These are phyloP conservation scores for Bauhinia variegata DNA, from an alignment of 306 rosid species.

Conservation along the genomic window DNA sequence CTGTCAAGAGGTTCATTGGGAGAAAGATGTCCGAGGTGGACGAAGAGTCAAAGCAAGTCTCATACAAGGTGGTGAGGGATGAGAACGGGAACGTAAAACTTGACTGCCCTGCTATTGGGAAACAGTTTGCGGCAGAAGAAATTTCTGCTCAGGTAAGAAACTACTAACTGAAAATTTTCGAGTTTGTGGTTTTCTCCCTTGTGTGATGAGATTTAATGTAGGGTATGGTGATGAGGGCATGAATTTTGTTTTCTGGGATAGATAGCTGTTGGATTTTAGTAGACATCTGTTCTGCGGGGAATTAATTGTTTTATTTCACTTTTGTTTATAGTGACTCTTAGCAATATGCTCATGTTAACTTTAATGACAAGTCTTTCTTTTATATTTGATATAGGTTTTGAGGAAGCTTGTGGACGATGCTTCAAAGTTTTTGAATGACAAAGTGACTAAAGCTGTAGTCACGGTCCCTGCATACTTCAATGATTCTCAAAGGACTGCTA, in stretches of 20 bases:
- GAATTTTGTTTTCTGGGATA: too few relatives aligned
- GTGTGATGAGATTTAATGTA: not conserved
- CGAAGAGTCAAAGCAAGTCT: conserved; percentile 88
- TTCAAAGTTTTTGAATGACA: conserved; percentile 91
- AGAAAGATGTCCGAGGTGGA: conserved; percentile 92
- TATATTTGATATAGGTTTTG: conserved; percentile 53
- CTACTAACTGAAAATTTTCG: not conserved
- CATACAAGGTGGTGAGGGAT: conserved; percentile 74
- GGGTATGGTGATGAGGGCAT: not conserved
- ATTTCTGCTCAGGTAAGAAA: conserved; percentile 82
- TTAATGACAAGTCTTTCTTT: not conserved
- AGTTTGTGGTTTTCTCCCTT: not conserved
- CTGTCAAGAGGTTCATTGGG: conserved; percentile 89
- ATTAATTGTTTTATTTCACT: not conserved
- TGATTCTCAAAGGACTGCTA: conserved; percentile 98
- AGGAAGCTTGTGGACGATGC: conserved; percentile 99
- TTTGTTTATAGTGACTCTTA: not conserved
- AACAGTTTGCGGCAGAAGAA: conserved; percentile 84
- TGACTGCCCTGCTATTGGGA: conserved; percentile 83
- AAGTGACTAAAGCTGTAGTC: conserved; percentile 95
- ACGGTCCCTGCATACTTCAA: conserved; percentile 98
- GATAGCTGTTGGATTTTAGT: too few relatives aligned
- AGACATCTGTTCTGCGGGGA: not conserved
- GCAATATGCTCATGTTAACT: not conserved
- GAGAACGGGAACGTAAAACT: conserved; percentile 87